phyloP scores from a whole-genome alignment of 2,329 filamentous ascomycete species.

The Trematosphaeria pertusa region DNA sequence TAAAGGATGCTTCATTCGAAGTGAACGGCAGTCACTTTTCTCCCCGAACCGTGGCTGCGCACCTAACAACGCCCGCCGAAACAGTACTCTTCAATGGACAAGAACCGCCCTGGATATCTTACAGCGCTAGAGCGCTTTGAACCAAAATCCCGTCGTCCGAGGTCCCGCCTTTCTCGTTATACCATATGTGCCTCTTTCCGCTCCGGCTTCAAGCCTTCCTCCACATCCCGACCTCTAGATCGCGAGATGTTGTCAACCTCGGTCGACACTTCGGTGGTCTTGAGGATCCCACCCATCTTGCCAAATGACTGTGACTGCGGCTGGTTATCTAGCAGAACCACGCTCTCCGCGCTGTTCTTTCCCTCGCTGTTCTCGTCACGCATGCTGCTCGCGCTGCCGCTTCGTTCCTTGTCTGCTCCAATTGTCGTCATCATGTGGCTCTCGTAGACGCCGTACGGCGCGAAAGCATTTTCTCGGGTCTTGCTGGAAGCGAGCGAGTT shows the following conservation, averaged over 20 bases:
- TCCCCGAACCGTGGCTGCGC: too few relatives aligned
- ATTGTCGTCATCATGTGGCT: slow-evolving; percentile 18
- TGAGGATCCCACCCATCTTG: slow-evolving; percentile 10
- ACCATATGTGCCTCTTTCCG: background rate
- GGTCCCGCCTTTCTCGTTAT: too few relatives aligned
- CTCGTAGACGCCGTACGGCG: slow-evolving; percentile 6
- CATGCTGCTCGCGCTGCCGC: background rate
- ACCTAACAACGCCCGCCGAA: too few relatives aligned
- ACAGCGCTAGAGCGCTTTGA: too few relatives aligned
- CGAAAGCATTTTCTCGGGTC: background rate
- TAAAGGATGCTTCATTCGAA: too few relatives aligned
- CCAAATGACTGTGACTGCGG: background rate
- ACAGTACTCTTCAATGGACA: too few relatives aligned
- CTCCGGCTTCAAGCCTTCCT: slow-evolving; percentile 3
- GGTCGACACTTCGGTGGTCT: slow-evolving; percentile 12
- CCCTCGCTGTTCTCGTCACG: slow-evolving; percentile 3
- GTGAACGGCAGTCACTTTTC: too few relatives aligned
- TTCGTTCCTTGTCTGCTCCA: slow-evolving; percentile 11
- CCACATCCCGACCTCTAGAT: background rate
- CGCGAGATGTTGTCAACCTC: background rate
- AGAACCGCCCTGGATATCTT: too few relatives aligned
- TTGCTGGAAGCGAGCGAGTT: slow-evolving; percentile 15
- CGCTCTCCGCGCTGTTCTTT: slow-evolving; percentile 16
- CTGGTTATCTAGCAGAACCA: slow-evolving; percentile 6
- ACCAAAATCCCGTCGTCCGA: too few relatives aligned